Conservation (phyloP, 1,284 basidiomycete species). For the Puccinia brachypodii region DNA sequence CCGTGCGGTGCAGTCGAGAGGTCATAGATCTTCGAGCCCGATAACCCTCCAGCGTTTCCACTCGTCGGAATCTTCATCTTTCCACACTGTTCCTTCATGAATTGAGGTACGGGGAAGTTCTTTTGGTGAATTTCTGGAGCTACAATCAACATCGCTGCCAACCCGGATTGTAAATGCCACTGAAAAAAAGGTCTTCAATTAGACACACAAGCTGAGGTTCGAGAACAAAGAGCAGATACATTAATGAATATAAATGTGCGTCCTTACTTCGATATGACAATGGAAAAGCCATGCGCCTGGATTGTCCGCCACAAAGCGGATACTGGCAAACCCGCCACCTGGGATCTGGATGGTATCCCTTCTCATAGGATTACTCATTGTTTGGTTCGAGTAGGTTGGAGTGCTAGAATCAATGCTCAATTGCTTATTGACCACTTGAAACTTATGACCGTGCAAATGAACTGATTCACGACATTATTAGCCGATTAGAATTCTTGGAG, state of each 20-base stretch:
- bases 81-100: conserved; percentile 38
- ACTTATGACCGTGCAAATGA: conserved; percentile 73
- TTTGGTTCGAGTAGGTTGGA: conserved; percentile 19
- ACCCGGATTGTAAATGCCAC: conserved; percentile 71
- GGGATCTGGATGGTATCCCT: conserved; percentile 54
- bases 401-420: conserved; percentile 10
- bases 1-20: conserved; percentile 33
- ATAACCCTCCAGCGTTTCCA: conserved; percentile 34
- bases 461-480: conserved; percentile 12
- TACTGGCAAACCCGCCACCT: conserved; percentile 50
- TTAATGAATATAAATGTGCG: background rate
- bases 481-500: background rate
- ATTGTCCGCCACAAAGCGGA: conserved; percentile 51
- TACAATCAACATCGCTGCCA: conserved; percentile 73
- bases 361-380: conserved; percentile 78
- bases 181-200: conserved; percentile 52
- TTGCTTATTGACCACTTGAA: conserved; percentile 36
- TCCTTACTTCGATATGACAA: conserved; percentile 50
- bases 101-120: conserved; percentile 46
- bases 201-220: background rate
- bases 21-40: conserved; percentile 26
- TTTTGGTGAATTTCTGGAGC: conserved; percentile 62
- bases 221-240: background rate
- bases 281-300: conserved; percentile 53
- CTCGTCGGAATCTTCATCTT: conserved; percentile 11